Evolutionary conservation across 371 early-diverging fungal genomes (phyloP), one percentile per base, ranked within the genome.

Genomic region (Mortierella sp.): DNA sequence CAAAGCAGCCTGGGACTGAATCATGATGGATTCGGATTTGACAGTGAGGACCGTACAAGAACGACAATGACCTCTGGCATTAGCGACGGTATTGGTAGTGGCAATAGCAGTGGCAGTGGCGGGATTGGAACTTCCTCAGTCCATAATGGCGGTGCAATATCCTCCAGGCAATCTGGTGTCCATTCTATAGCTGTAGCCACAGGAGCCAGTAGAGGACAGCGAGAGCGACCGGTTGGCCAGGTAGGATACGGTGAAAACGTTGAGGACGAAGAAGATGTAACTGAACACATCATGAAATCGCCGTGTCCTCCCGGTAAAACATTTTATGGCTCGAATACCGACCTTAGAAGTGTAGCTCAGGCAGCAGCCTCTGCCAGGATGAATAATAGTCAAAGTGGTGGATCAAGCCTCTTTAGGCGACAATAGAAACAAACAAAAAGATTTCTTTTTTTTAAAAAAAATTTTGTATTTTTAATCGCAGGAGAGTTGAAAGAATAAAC

Each of bases 1-100:
- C 81, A 75, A 61, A 80, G 81, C 55, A 75, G 75, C 43, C 63
- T 80, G 33, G 81, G 81, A 0, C 61, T 80, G 55, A 80, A 75
- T 59, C 75, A 80, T 22, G 75, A 80, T 62, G 76, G 76, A 3
- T 73, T 79, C 59, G 67, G 61, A n/a, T 65, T 63, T 58, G 67
- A 65, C 3, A 75, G 70, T 33, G 72, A 63, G 53, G 77, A 77
- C 32, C 63, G 69, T 5, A 77, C 77, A 45, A 63, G 77, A 38
- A 63, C 24, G 47, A 72, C 66, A 9, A 53, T 67, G 57, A 21
- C 28, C 19, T 58, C 47, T 67, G 41, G 58, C 2, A 16, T 5
- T 43, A 16, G 57, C 52, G n/a, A 47, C 24, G 63, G 68, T 15
- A 57, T 22, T 8, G 21, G 36, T 36, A 10, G 57, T n/a, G 62